phyloP scores from a whole-genome alignment of 352 stramenopile species.

The Pythium insidiosum region DNA sequence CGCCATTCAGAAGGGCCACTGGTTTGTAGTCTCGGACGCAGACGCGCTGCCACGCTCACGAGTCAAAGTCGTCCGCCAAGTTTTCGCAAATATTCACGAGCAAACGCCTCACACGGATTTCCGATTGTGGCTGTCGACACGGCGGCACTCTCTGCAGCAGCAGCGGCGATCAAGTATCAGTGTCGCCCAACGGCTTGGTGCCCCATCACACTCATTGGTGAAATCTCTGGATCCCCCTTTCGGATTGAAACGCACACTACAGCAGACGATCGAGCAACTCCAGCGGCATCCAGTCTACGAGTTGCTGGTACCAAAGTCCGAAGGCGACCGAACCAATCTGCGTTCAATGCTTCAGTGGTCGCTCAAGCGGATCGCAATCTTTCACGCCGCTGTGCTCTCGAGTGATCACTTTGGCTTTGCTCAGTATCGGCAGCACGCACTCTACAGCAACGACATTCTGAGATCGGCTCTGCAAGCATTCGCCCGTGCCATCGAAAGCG shows the following conservation, averaged over 20 bases:
- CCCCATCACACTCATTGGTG: neutral
- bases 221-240: neutral
- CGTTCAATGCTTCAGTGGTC: too few species aligned
- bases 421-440: neutral
- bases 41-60: constrained; percentile 18
- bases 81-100: constrained; percentile 24
- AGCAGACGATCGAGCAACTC: neutral
- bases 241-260: neutral
- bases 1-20: constrained; percentile 43
- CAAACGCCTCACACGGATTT: constrained; percentile 43
- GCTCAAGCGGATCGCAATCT: neutral
- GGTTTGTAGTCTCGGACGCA: constrained; percentile 37
- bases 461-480: neutral
- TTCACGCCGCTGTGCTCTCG: neutral
- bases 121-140: constrained; percentile 42
- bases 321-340: too few species aligned
- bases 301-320: too few species aligned
- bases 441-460: neutral
- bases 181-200: neutral
- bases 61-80: constrained; percentile 10
- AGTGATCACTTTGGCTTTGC: neutral
- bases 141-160: neutral
- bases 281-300: too few species aligned
- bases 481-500: neutral
- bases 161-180: neutral